Evolutionary conservation across 106 monocot genomes (phyloP).

Genomic region (Cymbidium sinense): DNA sequence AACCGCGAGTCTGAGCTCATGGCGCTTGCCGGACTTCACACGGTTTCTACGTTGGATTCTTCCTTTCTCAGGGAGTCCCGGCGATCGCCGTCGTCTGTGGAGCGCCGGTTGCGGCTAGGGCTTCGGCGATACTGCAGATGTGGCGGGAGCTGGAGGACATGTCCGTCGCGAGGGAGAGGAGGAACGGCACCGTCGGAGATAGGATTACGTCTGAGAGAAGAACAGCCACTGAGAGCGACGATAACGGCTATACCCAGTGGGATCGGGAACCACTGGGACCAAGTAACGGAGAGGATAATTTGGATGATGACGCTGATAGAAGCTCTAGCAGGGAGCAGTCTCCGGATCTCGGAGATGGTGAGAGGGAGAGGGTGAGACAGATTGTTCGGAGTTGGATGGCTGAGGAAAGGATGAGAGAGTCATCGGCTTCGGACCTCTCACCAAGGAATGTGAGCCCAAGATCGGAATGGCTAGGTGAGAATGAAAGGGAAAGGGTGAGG

Average conservation of each 20-base stretch:
- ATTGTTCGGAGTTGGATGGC: conserved; percentile 62
- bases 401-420: conserved; percentile 30
- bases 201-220: neutral
- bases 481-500: conserved; percentile 82
- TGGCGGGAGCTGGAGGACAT: conserved; percentile 79
- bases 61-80: conserved; percentile 54
- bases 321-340: conserved; percentile 62
- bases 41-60: conserved; percentile 81
- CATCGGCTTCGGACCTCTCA: conserved; percentile 1
- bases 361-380: conserved; percentile 75
- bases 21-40: conserved; percentile 77
- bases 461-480: conserved; percentile 85
- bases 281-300: neutral
- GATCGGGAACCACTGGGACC: neutral
- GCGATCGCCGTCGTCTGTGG: conserved; percentile 13
- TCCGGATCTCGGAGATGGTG: conserved; percentile 44
- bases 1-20: conserved; percentile 89
- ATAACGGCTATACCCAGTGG: conserved; percentile 24
- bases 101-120: conserved; percentile 21
- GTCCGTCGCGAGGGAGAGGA: conserved; percentile 18
- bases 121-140: conserved; percentile 52
- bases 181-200: neutral
- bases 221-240: conserved; percentile 21
- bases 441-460: conserved; percentile 39
- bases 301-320: conserved; percentile 31